Conservation (phyloP, 2,329 filamentous ascomycete species). For the Sarocladium oryzae region DNA sequence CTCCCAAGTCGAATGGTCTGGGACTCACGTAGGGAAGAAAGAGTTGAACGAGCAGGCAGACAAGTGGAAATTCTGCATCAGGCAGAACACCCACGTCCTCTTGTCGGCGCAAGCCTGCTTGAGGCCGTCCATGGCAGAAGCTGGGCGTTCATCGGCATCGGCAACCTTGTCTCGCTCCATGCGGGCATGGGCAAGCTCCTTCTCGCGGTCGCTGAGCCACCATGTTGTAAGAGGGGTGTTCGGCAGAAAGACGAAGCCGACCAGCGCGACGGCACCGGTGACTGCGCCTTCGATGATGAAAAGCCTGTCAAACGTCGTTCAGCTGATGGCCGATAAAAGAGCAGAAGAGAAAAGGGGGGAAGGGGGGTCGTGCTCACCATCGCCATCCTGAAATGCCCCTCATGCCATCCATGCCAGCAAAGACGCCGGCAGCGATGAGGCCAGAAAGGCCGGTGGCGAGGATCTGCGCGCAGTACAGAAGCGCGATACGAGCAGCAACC, state of each 20-base stretch:
- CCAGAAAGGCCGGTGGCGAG: slow-evolving; percentile 64
- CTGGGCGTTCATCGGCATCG: slow-evolving; percentile 28
- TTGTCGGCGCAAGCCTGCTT: slow-evolving; percentile 42
- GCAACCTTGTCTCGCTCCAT: slow-evolving; percentile 46
- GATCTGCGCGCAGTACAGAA: slow-evolving; percentile 54
- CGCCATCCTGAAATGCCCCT: slow-evolving; percentile 55
- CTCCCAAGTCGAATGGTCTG: neutral
- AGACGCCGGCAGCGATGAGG: slow-evolving; percentile 55
- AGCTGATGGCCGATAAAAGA: slow-evolving; percentile 10
- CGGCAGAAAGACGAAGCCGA: slow-evolving; percentile 25
- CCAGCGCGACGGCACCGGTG: slow-evolving; percentile 22
- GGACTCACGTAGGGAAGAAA: slow-evolving; percentile 17
- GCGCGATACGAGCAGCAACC: slow-evolving; percentile 53
- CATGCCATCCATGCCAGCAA: slow-evolving; percentile 31
- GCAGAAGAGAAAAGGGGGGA: slow-evolving; percentile 10
- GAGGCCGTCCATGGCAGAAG: slow-evolving; percentile 39
- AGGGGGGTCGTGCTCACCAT: slow-evolving; percentile 31
- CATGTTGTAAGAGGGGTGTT: slow-evolving; percentile 38
- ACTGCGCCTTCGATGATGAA: slow-evolving; percentile 50
- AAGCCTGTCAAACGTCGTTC: slow-evolving; percentile 14
- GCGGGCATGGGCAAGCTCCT: slow-evolving; percentile 38
- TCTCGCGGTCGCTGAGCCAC: slow-evolving; percentile 38
- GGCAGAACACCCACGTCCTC: slow-evolving; percentile 44
- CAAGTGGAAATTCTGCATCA: slow-evolving; percentile 51
- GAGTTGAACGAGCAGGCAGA: slow-evolving; percentile 38